A percentile compares a stretch with the other conserved stretches of the same genome.
Conservation (phyloP, 1,284 basidiomycete genomes). For the Ceratobasidium sp. region DNA sequence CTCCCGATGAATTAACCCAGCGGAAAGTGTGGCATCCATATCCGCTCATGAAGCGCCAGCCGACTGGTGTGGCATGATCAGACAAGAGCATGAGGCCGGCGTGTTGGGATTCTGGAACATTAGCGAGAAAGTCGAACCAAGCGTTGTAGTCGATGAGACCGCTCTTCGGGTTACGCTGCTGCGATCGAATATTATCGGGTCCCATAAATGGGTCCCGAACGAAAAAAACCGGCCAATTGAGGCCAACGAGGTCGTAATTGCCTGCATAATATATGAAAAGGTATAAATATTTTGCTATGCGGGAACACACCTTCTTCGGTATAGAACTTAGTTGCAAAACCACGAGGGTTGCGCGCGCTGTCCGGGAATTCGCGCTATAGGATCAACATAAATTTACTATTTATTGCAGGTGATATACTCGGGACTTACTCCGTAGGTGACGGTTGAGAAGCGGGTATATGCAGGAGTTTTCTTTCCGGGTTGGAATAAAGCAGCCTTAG, state of each 20-base stretch:
- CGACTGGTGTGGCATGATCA: slow-evolving; percentile 93
- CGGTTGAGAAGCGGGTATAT: slow-evolving; percentile 89
- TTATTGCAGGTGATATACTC: not conserved
- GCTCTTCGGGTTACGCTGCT: slow-evolving; percentile 56
- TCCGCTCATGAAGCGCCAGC: slow-evolving; percentile 86
- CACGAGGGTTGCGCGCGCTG: slow-evolving; percentile 92
- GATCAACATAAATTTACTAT: not conserved
- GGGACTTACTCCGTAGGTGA: slow-evolving; percentile 58
- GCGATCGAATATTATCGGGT: slow-evolving; percentile 54
- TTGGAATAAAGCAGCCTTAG: slow-evolving; percentile 77
- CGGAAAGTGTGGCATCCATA: slow-evolving; percentile 95
- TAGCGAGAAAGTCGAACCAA: slow-evolving; percentile 55
- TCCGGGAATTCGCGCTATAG: slow-evolving; percentile 89
- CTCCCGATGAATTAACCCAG: slow-evolving; percentile 81
- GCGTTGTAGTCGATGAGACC: slow-evolving; percentile 55
- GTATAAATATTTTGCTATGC: slow-evolving; percentile 25
- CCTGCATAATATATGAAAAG: slow-evolving; percentile 44
- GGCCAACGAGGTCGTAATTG: slow-evolving; percentile 56
- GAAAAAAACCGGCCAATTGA: slow-evolving; percentile 92
- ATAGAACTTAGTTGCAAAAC: slow-evolving; percentile 88
- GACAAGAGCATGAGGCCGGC: slow-evolving; percentile 84
- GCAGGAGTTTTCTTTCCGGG: slow-evolving; percentile 70
- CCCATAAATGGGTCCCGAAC: slow-evolving; percentile 72
- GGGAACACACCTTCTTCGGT: slow-evolving; percentile 92
- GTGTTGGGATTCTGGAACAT: slow-evolving; percentile 68